Base-by-base conservation (phyloP, 164 flowering plant genomes). In the Warburgia ugandensis region DNA sequence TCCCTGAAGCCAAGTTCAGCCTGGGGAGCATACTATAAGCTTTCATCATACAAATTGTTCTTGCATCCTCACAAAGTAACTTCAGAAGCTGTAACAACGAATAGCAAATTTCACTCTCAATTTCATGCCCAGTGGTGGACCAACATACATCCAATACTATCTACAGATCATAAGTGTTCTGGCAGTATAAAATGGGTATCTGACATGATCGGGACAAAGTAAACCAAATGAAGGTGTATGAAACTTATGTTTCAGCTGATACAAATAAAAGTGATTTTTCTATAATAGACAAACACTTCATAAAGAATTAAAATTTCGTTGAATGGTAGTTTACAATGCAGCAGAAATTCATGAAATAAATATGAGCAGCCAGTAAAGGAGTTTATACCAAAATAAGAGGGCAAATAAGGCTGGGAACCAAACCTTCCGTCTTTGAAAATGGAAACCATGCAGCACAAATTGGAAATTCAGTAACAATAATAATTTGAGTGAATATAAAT, bases 71-170 rank as follows among this genome's bases (percentile, higher is more conserved):
- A 54, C 72, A 78, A 77, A 72, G 86, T 77, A 79, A 73, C 78
- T 66, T 62, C 67, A 60, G 59, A 55, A 77, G 79, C 92, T 80
- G 90, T 81, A 77, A 77, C 67, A 74, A 61, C 69, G 70, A 80
- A 80, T 56, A 75, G 73, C 67, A 70, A 65, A 68, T 48, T 64
- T 70, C 65, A 74, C 66, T 75, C 50, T 50, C 64, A 59, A 67
- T 61, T 50, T 56, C 46, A 69, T 39, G 63, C 52, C 54, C 56
- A 32, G 57, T 33, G 41, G 29, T 16, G 70, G 69, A 69, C 62
- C 60, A 66, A 70, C 51, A 68, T 47, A 48, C 61, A 71, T 30
- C 41, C 50, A 71, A 47, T 25, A 57, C 41, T 57, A 54, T 29
- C 36, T 29, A 52, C 25, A 22, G 33, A 36, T 31, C 54, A 49